These are phyloP conservation scores for Rhododendron ovatum DNA, from an alignment of 148 eudicot genomes.

Conservation along the genomic window DNA sequence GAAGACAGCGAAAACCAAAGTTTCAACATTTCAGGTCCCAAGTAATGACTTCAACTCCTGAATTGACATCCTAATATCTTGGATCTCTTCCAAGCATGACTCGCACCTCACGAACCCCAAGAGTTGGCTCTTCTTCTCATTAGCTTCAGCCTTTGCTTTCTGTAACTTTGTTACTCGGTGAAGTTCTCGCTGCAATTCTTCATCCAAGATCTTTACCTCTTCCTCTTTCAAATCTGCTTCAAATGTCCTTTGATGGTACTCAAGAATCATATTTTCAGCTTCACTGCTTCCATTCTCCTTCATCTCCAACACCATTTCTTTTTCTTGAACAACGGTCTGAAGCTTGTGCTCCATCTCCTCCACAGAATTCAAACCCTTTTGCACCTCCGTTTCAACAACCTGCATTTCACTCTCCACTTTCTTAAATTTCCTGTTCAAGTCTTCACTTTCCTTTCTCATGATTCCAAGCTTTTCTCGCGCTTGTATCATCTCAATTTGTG, in stretches of 20 bases:
- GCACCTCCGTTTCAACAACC: constrained; percentile 27
- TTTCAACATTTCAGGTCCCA: constrained; percentile 12
- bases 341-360: constrained; percentile 52
- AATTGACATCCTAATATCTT: constrained; percentile 42
- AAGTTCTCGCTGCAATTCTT: constrained; percentile 36
- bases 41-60: constrained; percentile 42
- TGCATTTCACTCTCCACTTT: constrained; percentile 44
- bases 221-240: constrained; percentile 45
- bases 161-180: constrained; percentile 30
- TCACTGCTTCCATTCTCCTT: constrained; percentile 48
- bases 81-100: constrained; percentile 42
- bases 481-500: constrained; percentile 58
- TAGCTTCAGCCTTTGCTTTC: constrained; percentile 33
- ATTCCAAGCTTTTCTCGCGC: constrained; percentile 46
- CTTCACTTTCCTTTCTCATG: constrained; percentile 45
- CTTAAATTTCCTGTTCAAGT: constrained; percentile 34
- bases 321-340: constrained; percentile 40
- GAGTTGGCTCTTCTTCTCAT: constrained; percentile 32
- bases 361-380: constrained; percentile 30
- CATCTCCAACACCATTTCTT: constrained; percentile 47
- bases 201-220: constrained; percentile 56
- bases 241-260: constrained; percentile 50
- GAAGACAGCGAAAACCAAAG: neutral
- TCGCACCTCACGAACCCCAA: constrained; percentile 19
- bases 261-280: constrained; percentile 48